Evolutionary conservation across 352 stramenopile species (phyloP), one percentile per base, ranked within the genome.

Genomic region (Phytophthora pinifolia): DNA sequence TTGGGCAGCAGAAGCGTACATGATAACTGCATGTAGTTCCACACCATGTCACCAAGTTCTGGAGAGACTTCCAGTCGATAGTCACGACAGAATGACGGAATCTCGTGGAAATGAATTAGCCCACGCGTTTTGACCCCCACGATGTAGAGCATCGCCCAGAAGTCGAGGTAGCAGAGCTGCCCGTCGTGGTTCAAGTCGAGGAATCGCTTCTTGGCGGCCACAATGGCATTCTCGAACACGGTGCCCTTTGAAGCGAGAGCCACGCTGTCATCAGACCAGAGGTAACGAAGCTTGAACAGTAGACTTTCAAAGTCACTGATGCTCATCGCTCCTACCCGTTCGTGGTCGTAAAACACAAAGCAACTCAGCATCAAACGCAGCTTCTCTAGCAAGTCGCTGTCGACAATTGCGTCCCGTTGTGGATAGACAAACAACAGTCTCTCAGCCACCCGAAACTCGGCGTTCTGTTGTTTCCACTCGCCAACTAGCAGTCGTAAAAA

Each of bases 111-210:
- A 45, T 75, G 72, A 37, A 90, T 67, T 31, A 90, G 59, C 13
- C 53, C 53, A 4, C 62, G 59, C 6, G 75, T 81, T 10, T 76
- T 86, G 12, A 90, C 49, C 0, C 73, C 76, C 1, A 90, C 70
- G 30, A 94, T 76, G 46, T 94, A 94, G 0, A 94, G 59, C 75
- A 94, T 88, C 0, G 73, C 79, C 77, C 83, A 94, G 31, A 94
- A 89, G 44, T 94, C 83, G 17, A 94, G 55, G 48, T 94, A 94
- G 39, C 81, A 90, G 1, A 92, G 66, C 20, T 74, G 57, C 2
- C 78, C 83, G 31, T 92, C 83, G 3, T 74, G 59, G 30, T 87
- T 61, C 1, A 64, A 27, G 17, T 94, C 81, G 0, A 58, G 44
- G 37, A 92, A 92, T 1, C 77, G 70, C 30, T 65, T 59, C 35